phyloP scores from a whole-genome alignment of 345 rosid genomes.

The Eucalyptus grandis region DNA sequence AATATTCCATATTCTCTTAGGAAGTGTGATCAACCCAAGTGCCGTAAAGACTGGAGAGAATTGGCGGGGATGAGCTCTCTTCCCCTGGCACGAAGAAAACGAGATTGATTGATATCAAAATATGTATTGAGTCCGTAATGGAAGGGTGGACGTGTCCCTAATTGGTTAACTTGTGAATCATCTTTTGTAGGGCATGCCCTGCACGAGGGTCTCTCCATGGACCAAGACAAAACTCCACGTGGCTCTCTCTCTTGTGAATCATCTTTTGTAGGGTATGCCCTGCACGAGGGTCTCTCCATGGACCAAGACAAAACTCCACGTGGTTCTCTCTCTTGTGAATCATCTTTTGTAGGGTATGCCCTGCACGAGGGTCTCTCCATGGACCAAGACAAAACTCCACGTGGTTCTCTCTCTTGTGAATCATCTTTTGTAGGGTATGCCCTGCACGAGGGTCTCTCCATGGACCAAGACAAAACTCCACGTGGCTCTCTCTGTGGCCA shows the following conservation, averaged over 20 bases:
- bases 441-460: too few relatives aligned
- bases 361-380: neutral
- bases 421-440: too few relatives aligned
- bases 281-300: neutral
- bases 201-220: neutral
- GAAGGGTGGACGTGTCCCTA: neutral
- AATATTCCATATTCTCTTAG: neutral
- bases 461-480: too few relatives aligned
- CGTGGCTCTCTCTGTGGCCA: neutral
- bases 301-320: neutral
- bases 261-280: neutral
- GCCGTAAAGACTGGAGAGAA: neutral
- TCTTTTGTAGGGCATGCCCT: neutral
- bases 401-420: neutral
- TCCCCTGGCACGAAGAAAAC: neutral
- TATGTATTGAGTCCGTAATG: neutral
- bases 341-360: neutral
- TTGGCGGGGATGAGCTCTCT: neutral
- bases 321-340: neutral
- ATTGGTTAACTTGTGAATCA: neutral
- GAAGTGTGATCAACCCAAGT: neutral
- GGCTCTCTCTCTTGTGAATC: neutral
- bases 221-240: neutral
- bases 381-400: neutral
- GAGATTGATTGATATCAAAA: neutral